These are phyloP conservation scores for Physcomitrellopsis africana DNA, from an alignment of 225 moss, liverwort and hornwort species.

Conservation along the genomic window DNA sequence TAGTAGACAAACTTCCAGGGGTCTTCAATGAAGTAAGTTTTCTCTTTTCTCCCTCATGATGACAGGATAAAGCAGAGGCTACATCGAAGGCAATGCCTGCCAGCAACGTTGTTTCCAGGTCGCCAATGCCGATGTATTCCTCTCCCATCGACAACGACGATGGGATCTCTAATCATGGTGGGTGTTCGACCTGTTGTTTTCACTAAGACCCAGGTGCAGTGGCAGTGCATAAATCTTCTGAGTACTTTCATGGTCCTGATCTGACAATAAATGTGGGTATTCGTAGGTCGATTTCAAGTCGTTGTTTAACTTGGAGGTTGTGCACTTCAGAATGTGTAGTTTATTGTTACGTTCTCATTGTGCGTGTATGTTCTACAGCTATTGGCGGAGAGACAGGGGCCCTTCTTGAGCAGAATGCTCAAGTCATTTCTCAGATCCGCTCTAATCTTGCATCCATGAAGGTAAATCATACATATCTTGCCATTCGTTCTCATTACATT, in stretches of 20 bases:
- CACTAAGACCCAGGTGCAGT: no score
- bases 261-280: neutral
- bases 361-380: constrained; percentile 32
- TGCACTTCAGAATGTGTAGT: no score
- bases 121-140: constrained; percentile 60
- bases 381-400: constrained; percentile 64
- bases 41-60: neutral
- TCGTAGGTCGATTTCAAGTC: neutral
- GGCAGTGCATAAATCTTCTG: no score
- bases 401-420: constrained; percentile 56
- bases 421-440: constrained; percentile 61
- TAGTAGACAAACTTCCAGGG: neutral
- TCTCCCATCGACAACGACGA: constrained; percentile 62
- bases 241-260: no score
- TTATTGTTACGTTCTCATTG: no score
- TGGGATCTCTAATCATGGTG: constrained; percentile 65
- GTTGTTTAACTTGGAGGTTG: constrained; percentile 10
- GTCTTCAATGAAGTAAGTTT: constrained; percentile 16
- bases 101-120: constrained; percentile 37
- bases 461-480: constrained; percentile 32
- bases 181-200: constrained; percentile 15
- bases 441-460: constrained; percentile 67
- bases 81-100: constrained; percentile 41
- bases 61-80: constrained; percentile 61
- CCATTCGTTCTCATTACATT: neutral